Evolutionary conservation across 352 stramenopile genomes (phyloP).

Genomic region (Phytophthora rubi): DNA sequence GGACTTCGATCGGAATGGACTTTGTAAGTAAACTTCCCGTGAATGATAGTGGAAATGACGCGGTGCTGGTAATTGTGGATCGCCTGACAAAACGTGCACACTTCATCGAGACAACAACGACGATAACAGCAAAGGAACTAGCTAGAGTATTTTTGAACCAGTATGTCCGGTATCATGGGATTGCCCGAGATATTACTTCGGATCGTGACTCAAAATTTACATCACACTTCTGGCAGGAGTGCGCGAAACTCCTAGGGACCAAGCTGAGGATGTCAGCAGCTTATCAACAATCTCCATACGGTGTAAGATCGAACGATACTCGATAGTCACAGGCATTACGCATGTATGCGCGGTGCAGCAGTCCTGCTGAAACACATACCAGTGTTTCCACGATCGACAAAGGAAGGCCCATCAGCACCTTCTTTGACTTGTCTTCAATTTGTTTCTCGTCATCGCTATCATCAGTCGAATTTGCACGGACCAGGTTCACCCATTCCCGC

Average conservation of each 20-base stretch:
- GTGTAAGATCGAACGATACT: slow-evolving; percentile 81
- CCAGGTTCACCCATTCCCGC: slow-evolving; percentile 33
- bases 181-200: slow-evolving; percentile 7
- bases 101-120: slow-evolving; percentile 7
- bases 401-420: slow-evolving; percentile 60
- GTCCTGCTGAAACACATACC: slow-evolving; percentile 66
- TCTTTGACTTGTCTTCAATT: slow-evolving; percentile 30
- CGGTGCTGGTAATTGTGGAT: slow-evolving; percentile 11
- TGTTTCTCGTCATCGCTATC: slow-evolving; percentile 9
- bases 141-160: background rate
- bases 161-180: slow-evolving; percentile 13
- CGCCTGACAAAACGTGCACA: slow-evolving; percentile 12
- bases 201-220: slow-evolving; percentile 20
- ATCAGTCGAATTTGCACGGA: slow-evolving; percentile 9
- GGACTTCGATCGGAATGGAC: slow-evolving; percentile 14
- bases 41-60: background rate
- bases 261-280: slow-evolving; percentile 13
- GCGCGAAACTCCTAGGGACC: background rate
- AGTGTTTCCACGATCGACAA: slow-evolving; percentile 75
- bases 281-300: slow-evolving; percentile 82
- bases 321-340: slow-evolving; percentile 81
- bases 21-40: slow-evolving; percentile 9
- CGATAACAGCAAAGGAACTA: background rate
- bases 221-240: slow-evolving; percentile 8
- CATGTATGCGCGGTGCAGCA: slow-evolving; percentile 74